Evolutionary conservation across 148 eudicot genomes (phyloP).

Genomic region (Spergularia marina): DNA sequence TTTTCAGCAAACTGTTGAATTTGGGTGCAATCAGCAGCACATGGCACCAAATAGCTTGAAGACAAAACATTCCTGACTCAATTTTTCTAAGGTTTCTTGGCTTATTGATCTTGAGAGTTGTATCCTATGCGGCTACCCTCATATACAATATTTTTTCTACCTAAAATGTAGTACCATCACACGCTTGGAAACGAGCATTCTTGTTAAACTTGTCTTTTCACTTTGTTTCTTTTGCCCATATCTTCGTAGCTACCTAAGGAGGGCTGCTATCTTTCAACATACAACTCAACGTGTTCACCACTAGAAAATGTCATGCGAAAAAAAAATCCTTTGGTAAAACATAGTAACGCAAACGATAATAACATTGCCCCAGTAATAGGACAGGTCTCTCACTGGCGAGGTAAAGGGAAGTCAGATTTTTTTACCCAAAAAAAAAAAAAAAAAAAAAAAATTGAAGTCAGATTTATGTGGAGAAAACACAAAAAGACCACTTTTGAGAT

Average conservation of each 20-base stretch:
- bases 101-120: neutral
- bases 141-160: neutral
- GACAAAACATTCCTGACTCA: neutral
- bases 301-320: neutral
- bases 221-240: neutral
- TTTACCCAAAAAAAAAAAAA: too few relatives aligned
- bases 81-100: neutral
- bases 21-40: neutral
- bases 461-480: too few relatives aligned
- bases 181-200: neutral
- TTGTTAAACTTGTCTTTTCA: neutral
- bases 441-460: too few relatives aligned
- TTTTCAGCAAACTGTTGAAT: constrained; percentile 1
- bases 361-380: neutral
- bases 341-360: neutral
- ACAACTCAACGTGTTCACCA: neutral
- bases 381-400: neutral
- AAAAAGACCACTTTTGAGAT: too few relatives aligned
- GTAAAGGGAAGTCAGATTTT: too few relatives aligned
- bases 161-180: neutral
- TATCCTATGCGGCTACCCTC: neutral
- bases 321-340: neutral
- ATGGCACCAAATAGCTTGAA: neutral
- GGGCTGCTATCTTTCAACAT: neutral
- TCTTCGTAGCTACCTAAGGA: neutral